Percentiles rank a stretch among this genome's conserved stretches.
phyloP scores from a whole-genome alignment of 805 yeast species.

The Teunomyces panamensis region DNA sequence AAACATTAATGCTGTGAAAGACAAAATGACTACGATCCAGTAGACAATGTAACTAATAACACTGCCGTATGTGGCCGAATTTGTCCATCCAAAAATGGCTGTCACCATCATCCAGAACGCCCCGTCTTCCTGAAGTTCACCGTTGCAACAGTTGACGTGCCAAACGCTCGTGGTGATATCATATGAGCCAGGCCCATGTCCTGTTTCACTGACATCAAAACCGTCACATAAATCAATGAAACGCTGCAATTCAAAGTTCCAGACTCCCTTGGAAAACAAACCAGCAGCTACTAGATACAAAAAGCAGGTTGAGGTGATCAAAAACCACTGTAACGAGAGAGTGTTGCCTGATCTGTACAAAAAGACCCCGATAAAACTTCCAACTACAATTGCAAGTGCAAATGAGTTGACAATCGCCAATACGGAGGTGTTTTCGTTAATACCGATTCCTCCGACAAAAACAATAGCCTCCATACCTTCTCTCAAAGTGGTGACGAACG shows the following conservation, averaged over 20 bases:
- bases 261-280: constrained; percentile 77
- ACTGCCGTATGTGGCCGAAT: constrained; percentile 88
- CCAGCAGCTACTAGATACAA: constrained; percentile 86
- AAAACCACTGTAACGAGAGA: constrained; percentile 68
- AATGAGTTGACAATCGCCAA: constrained; percentile 59
- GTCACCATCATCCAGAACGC: constrained; percentile 90
- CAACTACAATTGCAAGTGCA: constrained; percentile 54
- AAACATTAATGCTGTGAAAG: constrained; percentile 38
- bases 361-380: constrained; percentile 60
- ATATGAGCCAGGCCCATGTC: constrained; percentile 92
- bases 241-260: constrained; percentile 82
- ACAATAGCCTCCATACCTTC: constrained; percentile 93
- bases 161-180: constrained; percentile 76
- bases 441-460: constrained; percentile 80
- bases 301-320: constrained; percentile 74
- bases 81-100: constrained; percentile 91
- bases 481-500: constrained; percentile 81
- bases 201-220: constrained; percentile 81
- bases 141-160: constrained; percentile 96
- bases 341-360: constrained; percentile 80
- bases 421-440: constrained; percentile 30
- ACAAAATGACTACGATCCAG: constrained; percentile 56
- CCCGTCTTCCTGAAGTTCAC: constrained; percentile 60
- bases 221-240: constrained; percentile 77
- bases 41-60: constrained; percentile 68